phyloP scores from a whole-genome alignment of 495 filamentous ascomycete genomes.

The Neurospora hispaniola region DNA sequence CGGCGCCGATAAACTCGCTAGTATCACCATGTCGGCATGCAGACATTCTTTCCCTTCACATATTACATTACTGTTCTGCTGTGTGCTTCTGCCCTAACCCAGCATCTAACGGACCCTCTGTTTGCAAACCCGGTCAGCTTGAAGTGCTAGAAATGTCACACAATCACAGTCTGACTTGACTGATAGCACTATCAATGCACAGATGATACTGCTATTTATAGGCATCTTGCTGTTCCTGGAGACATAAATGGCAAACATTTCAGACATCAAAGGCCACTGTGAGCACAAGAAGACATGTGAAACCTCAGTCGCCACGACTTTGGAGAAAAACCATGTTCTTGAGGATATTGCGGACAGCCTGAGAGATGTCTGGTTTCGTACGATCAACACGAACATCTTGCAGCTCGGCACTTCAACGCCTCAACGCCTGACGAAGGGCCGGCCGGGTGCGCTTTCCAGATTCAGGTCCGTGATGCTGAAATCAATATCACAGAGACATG shows the following conservation, averaged over 20 bases:
- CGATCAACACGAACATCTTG: background rate
- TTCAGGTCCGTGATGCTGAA: background rate
- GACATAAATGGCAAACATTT: background rate
- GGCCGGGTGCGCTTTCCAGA: background rate
- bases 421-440: background rate
- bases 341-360: background rate
- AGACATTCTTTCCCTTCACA: background rate
- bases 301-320: background rate
- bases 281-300: background rate
- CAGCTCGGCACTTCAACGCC: background rate
- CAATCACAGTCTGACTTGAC: background rate
- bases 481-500: background rate
- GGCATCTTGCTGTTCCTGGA: background rate
- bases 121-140: background rate
- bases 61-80: background rate
- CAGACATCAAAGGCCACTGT: background rate
- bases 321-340: background rate
- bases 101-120: background rate
- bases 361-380: too few species aligned
- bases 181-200: background rate
- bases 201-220: background rate
- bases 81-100: background rate
- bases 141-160: background rate
- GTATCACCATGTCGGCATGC: background rate
- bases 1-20: background rate